Conservation (phyloP, 129 eudicot species). For the Centella asiatica region DNA sequence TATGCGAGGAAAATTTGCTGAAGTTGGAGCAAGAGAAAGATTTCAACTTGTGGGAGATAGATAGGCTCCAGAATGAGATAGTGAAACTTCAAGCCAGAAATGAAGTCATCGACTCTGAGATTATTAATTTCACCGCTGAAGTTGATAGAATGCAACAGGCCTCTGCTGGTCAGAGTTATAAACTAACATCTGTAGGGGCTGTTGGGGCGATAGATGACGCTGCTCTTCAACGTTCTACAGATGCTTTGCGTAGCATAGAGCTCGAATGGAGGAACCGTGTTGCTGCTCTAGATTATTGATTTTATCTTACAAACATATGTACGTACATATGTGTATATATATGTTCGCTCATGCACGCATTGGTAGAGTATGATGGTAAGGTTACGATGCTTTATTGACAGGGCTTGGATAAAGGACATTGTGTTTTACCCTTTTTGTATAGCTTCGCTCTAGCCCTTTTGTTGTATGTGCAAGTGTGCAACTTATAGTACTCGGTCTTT, state of each 20-base stretch:
- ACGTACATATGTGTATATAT: not conserved
- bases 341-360: no score
- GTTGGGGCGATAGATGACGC: not conserved
- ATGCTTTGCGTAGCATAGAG: not conserved
- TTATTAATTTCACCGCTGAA: not conserved
- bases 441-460: no score
- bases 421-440: no score
- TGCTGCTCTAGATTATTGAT: not conserved
- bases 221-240: not conserved
- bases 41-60: not conserved
- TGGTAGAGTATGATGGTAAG: no score
- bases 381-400: no score
- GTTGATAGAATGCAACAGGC: not conserved
- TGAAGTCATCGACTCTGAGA: constrained; percentile 4
- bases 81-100: not conserved
- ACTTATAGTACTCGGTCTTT: no score
- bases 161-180: not conserved
- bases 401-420: no score
- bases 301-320: not conserved
- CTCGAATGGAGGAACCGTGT: not conserved
- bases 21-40: constrained; percentile 9
- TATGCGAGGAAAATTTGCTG: not conserved
- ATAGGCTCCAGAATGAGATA: not conserved
- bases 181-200: not conserved
- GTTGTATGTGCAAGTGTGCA: no score